Conservation (phyloP, 805 yeast genomes). For the Candida insectorum region DNA sequence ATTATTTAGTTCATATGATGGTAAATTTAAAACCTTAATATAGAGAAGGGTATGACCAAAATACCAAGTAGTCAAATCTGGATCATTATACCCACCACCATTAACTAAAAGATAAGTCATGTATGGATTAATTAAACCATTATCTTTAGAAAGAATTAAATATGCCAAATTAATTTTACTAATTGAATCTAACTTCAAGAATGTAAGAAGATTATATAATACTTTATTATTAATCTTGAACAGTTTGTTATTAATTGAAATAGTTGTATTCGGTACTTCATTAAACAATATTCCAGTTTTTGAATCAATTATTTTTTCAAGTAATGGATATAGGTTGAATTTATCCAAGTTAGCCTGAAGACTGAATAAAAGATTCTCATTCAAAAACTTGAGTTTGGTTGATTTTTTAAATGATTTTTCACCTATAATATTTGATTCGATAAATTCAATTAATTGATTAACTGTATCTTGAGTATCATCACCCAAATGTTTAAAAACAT, state of each 20-base stretch:
- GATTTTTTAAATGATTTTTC: constrained; percentile 63
- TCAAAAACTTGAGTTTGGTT: constrained; percentile 71
- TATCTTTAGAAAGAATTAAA: constrained; percentile 47
- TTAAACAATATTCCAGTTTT: constrained; percentile 50
- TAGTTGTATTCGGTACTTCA: constrained; percentile 15
- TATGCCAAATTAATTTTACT: constrained; percentile 55
- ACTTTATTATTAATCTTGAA: constrained; percentile 68
- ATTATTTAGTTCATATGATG: constrained; percentile 50
- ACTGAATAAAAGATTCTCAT: constrained; percentile 68
- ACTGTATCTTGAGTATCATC: constrained; percentile 47
- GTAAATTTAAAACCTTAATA: constrained; percentile 55
- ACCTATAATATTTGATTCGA: constrained; percentile 49
- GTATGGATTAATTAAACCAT: constrained; percentile 76
- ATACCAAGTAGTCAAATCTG: constrained; percentile 79
- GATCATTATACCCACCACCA: constrained; percentile 69
- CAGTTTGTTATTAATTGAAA: constrained; percentile 42
- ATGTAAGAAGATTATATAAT: constrained; percentile 56
- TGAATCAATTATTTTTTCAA: constrained; percentile 41
- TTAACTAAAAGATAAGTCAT: constrained; percentile 49
- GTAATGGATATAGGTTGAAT: constrained; percentile 27
- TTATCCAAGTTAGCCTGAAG: constrained; percentile 34
- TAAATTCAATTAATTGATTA: constrained; percentile 37
- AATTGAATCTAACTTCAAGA: constrained; percentile 73
- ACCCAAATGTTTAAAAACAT: constrained; percentile 64
- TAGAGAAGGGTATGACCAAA: constrained; percentile 66